Evolutionary conservation across 2,329 filamentous ascomycete genomes (phyloP), one percentile per base, ranked within the genome.

Genomic region (Xylariaceae sp.): DNA sequence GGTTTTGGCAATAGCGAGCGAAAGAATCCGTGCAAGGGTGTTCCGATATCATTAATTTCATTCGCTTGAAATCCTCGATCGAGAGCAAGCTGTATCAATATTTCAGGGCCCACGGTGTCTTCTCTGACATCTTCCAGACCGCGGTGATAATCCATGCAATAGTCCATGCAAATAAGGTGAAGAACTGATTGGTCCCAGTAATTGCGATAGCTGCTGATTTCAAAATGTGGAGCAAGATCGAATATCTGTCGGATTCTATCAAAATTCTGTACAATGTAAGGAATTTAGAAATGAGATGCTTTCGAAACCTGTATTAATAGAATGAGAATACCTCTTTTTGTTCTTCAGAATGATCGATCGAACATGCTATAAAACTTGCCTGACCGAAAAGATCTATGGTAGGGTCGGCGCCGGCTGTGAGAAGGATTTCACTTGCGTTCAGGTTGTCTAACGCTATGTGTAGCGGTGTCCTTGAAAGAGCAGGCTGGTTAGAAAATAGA

Each of bases 361-460:
- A 20, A 5, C 5, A 4, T 17, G 22, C 21, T 39, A 39, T 39
- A 21, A 39, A 17, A 14, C 37, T 39, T 22, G 4, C 5, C 14
- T 21, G 3, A 5, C 21, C 12, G 23, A 17, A 10, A 22, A 5
- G 3, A 11, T 17, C 21, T 5, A 37, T 46, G 1, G 38, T 46
- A n/a, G 39, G 38, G 23, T 46, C 44, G 22, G 44, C 44, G 14
- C 34, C 34, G 22, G 22, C 44, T 16, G 22, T 22, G 17, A 46
- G 22, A 22, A 46, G 44, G 23, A 12, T 12, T n/a, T 7, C 25
- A 25, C 8, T 22, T 6, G 37, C 5, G 11, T 46, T 29, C 21
- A 40, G 11, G 14, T 22, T 37, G 5, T 41, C 22, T n/a, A 27
- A 11, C 35, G 38, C 22, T n/a, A 37, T 14, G 22, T 37, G 22